Conservation (phyloP, 768 basidiomycete species). For the Gelatoporia subvermispora region DNA sequence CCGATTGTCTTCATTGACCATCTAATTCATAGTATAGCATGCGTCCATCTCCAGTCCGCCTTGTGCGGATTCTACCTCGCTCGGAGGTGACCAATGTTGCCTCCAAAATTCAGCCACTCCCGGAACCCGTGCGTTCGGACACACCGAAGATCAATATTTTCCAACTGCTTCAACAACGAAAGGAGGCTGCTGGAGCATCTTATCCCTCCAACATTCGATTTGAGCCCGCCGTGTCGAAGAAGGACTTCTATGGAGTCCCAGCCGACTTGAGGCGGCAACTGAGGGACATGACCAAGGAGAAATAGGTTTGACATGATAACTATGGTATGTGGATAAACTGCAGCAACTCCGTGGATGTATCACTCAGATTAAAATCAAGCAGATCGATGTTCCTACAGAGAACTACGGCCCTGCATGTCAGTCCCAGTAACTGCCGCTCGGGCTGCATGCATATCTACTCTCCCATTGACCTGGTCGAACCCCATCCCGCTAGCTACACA, state of each 20-base stretch:
- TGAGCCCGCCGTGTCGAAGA: constrained; percentile 38
- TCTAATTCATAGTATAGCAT: constrained; percentile 22
- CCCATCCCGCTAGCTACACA: neutral
- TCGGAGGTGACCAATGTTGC: constrained; percentile 20
- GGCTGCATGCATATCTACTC: neutral
- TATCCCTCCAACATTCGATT: constrained; percentile 49
- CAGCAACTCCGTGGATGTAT: too few relatives aligned
- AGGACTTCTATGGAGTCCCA: constrained; percentile 35
- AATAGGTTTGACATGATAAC: too few relatives aligned
- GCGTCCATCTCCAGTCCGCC: constrained; percentile 27
- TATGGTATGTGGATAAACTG: too few relatives aligned
- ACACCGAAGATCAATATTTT: constrained; percentile 30
- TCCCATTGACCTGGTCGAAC: neutral
- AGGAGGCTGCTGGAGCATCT: constrained; percentile 31
- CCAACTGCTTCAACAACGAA: constrained; percentile 36
- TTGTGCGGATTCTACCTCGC: constrained; percentile 37
- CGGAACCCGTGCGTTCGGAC: constrained; percentile 20
- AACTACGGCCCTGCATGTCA: neutral
- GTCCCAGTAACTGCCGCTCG: neutral
- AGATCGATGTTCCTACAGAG: too few relatives aligned
- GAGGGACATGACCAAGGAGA: constrained; percentile 31
- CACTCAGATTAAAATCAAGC: too few relatives aligned
- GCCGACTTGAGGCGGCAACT: constrained; percentile 33
- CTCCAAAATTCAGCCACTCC: constrained; percentile 20
- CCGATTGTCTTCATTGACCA: neutral